These are phyloP conservation scores for Macrolepiota fuliginosa DNA, from an alignment of 768 basidiomycete genomes.

Conservation along the genomic window DNA sequence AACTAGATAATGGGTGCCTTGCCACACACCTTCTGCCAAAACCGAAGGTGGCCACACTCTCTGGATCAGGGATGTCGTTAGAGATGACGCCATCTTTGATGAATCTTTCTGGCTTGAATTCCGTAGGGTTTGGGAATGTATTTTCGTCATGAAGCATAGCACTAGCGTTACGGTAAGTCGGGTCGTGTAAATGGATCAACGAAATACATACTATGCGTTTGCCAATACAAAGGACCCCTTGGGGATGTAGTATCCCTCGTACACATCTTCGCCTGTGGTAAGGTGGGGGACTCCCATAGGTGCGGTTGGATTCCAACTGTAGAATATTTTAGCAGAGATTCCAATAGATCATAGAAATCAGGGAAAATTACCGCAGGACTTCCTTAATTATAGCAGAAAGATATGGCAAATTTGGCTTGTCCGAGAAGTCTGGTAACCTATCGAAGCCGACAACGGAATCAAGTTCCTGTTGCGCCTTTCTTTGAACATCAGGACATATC, in stretches of 20 bases:
- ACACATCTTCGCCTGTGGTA: slow-evolving; percentile 7
- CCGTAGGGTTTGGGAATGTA: slow-evolving; percentile 8
- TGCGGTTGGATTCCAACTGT: neutral
- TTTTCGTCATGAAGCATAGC: slow-evolving; percentile 15
- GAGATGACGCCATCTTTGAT: slow-evolving; percentile 15
- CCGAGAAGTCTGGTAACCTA: slow-evolving; percentile 16
- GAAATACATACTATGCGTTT: slow-evolving; percentile 1
- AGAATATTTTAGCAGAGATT: neutral
- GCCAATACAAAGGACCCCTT: slow-evolving; percentile 5
- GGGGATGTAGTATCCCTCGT: slow-evolving; percentile 15
- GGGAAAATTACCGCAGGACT: slow-evolving; percentile 13
- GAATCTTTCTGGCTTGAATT: slow-evolving; percentile 13
- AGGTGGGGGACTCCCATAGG: slow-evolving; percentile 10
- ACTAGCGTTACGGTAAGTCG: neutral
- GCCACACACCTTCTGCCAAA: slow-evolving; percentile 26
- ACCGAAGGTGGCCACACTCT: slow-evolving; percentile 24
- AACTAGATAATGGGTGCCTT: neutral
- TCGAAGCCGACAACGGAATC: slow-evolving; percentile 1
- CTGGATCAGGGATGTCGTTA: slow-evolving; percentile 23
- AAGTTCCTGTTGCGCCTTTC: slow-evolving; percentile 6
- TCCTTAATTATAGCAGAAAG: slow-evolving; percentile 22
- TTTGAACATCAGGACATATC: slow-evolving; percentile 1
- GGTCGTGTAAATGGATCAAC: neutral
- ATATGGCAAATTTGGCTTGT: slow-evolving; percentile 18
- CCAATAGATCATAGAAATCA: neutral